phyloP scores from a whole-genome alignment of 768 basidiomycete genomes.

The Boletus edulis region DNA sequence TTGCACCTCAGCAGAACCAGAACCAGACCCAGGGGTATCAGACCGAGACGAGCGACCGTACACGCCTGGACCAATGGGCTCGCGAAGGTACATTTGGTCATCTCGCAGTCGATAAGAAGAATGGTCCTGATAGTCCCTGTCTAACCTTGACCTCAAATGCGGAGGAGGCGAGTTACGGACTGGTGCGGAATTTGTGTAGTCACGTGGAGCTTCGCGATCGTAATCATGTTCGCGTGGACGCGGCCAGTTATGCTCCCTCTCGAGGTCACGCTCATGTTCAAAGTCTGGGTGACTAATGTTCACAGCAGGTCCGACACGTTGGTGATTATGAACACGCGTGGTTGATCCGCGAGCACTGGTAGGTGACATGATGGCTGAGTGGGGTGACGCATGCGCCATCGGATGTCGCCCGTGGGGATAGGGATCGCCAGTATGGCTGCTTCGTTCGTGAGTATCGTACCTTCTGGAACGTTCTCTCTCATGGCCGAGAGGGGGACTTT shows the following conservation, averaged over 20 bases:
- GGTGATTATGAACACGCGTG: constrained; percentile 57
- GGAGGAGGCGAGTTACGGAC: constrained; percentile 43
- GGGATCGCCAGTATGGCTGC: constrained; percentile 33
- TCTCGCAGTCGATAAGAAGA: constrained; percentile 30
- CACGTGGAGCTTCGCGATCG: constrained; percentile 35
- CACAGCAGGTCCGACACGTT: constrained; percentile 62
- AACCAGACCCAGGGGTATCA: constrained; percentile 57
- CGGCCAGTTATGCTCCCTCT: constrained; percentile 41
- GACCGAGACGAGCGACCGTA: constrained; percentile 48
- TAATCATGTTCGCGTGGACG: constrained; percentile 44
- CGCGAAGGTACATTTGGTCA: constrained; percentile 29
- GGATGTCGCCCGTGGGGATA: constrained; percentile 32
- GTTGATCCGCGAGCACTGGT: constrained; percentile 35
- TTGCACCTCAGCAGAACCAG: constrained; percentile 46
- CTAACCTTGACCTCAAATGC: constrained; percentile 38
- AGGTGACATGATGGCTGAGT: constrained; percentile 35
- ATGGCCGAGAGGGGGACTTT: constrained; percentile 47
- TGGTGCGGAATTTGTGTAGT: constrained; percentile 24
- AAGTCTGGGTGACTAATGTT: constrained; percentile 45
- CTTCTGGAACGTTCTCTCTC: constrained; percentile 47
- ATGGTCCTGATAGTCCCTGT: constrained; percentile 31
- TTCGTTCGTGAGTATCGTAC: constrained; percentile 44
- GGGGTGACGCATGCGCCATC: constrained; percentile 33
- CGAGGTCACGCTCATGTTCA: constrained; percentile 43
- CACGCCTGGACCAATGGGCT: constrained; percentile 28